Percentiles rank a stretch among this genome's conserved stretches.
phyloP scores from a whole-genome alignment of 2,329 filamentous ascomycete genomes.

The Fusarium irregulare region DNA sequence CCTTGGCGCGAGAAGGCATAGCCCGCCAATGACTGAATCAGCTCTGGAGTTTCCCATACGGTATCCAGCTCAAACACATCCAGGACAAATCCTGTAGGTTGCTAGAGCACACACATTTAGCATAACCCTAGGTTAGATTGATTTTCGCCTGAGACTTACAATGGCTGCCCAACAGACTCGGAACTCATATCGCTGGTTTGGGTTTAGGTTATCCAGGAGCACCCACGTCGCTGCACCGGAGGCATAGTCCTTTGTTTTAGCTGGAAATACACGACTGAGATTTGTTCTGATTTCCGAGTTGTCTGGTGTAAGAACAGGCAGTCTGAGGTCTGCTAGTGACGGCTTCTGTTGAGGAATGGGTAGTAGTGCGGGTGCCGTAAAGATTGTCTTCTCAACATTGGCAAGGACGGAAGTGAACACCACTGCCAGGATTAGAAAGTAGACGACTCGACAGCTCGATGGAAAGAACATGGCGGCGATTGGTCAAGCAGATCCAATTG shows the following conservation, averaged over 20 bases:
- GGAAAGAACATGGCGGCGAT: slow-evolving; percentile 22
- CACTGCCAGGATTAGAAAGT: slow-evolving; percentile 28
- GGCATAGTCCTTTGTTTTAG: slow-evolving; percentile 53
- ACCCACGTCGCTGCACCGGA: slow-evolving; percentile 80
- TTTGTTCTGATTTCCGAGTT: slow-evolving; percentile 68
- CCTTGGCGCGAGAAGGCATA: slow-evolving; percentile 67
- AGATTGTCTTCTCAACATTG: slow-evolving; percentile 94
- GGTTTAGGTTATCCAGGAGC: slow-evolving; percentile 75
- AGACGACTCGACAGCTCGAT: neutral
- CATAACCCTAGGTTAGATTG: neutral
- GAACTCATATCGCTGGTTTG: slow-evolving; percentile 85
- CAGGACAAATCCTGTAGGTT: slow-evolving; percentile 85
- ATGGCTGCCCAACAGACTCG: slow-evolving; percentile 94
- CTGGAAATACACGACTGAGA: slow-evolving; percentile 76
- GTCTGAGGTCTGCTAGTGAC: slow-evolving; percentile 65
- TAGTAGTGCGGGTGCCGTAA: slow-evolving; percentile 74
- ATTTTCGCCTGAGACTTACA: slow-evolving; percentile 64
- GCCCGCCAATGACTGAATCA: slow-evolving; percentile 72
- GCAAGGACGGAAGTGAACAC: slow-evolving; percentile 54
- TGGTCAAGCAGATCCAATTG: neutral
- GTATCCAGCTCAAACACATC: slow-evolving; percentile 70
- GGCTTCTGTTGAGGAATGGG: slow-evolving; percentile 59
- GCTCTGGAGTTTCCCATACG: slow-evolving; percentile 70
- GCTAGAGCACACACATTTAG: slow-evolving; percentile 61
- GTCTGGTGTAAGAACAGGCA: slow-evolving; percentile 72